Conservation (phyloP, 805 yeast species). For the Lipomyces chichibuensis region DNA sequence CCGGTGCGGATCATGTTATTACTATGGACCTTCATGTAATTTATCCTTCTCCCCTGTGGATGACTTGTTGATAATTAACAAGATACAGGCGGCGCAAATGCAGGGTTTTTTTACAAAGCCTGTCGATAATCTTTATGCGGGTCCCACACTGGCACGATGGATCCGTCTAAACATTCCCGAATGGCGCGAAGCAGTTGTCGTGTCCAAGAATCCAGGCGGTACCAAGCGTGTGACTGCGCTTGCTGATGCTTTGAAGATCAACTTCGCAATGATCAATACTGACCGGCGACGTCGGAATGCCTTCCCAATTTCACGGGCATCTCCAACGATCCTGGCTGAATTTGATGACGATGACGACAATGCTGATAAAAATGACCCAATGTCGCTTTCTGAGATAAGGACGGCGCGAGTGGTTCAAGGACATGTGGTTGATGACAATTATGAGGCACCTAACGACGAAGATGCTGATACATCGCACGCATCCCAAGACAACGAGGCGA, state of each 20-base stretch:
- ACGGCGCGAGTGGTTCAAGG: constrained; percentile 96
- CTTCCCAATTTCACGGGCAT: constrained; percentile 45
- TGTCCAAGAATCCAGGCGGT: constrained; percentile 99
- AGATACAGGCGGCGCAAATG: constrained; percentile 89
- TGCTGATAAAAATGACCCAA: constrained; percentile 36
- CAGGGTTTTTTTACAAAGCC: constrained; percentile 98
- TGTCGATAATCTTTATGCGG: constrained; percentile 94
- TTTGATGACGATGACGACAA: constrained; percentile 29
- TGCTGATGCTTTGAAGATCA: constrained; percentile 94
- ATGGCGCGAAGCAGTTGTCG: constrained; percentile 88
- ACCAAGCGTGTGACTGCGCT: constrained; percentile 96
- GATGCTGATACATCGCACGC: constrained; percentile 40
- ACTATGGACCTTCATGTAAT: constrained; percentile 83
- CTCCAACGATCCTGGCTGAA: constrained; percentile 32
- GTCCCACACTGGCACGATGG: constrained; percentile 96
- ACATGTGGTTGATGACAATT: constrained; percentile 91
- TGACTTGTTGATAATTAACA: not conserved
- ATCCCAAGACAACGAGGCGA: constrained; percentile 42
- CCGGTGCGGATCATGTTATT: constrained; percentile 98
- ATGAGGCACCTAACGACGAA: constrained; percentile 46
- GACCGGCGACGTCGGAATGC: constrained; percentile 91
- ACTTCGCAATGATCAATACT: constrained; percentile 98
- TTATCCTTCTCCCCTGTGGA: not conserved
- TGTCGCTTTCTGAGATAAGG: constrained; percentile 61
- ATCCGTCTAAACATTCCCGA: constrained; percentile 86